Evolutionary conservation across 805 yeast genomes (phyloP).

Genomic region (Wickerhamomyces tratensis): DNA sequence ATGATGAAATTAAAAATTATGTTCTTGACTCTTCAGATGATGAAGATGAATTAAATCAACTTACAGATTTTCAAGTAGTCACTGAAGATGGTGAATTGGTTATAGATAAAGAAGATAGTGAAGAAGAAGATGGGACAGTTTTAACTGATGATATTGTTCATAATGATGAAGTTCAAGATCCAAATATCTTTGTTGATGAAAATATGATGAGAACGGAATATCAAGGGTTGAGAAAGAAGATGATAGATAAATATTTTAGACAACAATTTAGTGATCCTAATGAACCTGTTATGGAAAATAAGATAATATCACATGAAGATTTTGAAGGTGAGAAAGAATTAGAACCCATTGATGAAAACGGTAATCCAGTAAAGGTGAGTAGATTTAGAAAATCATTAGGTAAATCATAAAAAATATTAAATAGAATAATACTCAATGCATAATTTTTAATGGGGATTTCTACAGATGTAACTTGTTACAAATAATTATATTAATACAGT

Average conservation of each 20-base stretch:
- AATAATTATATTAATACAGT: too few relatives aligned
- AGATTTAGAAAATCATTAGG: conserved; percentile 51
- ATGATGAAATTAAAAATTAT: too few relatives aligned
- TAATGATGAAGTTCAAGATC: conserved; percentile 21
- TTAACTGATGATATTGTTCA: conserved; percentile 34
- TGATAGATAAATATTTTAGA: conserved; percentile 18
- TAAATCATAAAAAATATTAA: too few relatives aligned
- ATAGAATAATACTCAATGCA: too few relatives aligned
- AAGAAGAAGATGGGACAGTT: conserved; percentile 28
- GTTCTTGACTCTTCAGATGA: conserved; percentile 3
- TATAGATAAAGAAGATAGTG: conserved; percentile 20
- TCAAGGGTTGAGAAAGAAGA: conserved; percentile 18
- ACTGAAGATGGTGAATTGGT: conserved; percentile 14
- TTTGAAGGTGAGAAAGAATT: too few relatives aligned
- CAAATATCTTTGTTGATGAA: conserved; percentile 17
- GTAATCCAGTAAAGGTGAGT: conserved; percentile 50
- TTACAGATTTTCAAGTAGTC: background rate
- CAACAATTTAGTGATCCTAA: background rate
- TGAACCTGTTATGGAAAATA: background rate
- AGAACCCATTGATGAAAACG: conserved; percentile 50
- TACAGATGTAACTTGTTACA: too few relatives aligned
- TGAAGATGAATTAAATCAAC: conserved; percentile 6
- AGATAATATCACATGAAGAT: background rate
- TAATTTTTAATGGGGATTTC: too few relatives aligned
- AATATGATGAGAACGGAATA: conserved; percentile 21